Conservation (phyloP, 352 stramenopile species). For the Plasmopara muralis region DNA sequence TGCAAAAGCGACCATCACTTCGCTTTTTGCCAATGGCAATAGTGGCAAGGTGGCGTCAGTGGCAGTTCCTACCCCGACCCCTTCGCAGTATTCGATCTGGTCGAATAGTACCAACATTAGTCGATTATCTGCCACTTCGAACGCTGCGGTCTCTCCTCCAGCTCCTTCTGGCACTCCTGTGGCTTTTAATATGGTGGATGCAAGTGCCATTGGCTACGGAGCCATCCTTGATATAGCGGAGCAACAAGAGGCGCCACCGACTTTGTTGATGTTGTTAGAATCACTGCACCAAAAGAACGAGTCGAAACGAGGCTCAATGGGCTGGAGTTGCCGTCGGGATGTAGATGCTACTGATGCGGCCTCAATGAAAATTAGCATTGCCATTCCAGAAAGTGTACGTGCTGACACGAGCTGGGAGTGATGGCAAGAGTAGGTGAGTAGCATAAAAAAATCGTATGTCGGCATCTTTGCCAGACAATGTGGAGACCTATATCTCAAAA, state of each 20-base stretch:
- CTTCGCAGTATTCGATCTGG: slow-evolving; percentile 28
- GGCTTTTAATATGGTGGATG: slow-evolving; percentile 26
- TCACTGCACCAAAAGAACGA: slow-evolving; percentile 47
- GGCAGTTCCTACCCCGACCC: slow-evolving; percentile 14
- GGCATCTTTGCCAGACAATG: too few relatives aligned
- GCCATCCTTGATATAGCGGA: slow-evolving; percentile 62
- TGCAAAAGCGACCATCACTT: slow-evolving; percentile 30
- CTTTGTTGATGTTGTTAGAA: slow-evolving; percentile 41
- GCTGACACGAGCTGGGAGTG: slow-evolving; percentile 33
- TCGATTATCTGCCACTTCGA: slow-evolving; percentile 11
- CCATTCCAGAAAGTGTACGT: slow-evolving; percentile 33
- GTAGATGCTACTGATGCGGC: slow-evolving; percentile 23
- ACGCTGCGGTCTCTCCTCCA: slow-evolving; percentile 7
- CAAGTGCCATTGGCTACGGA: slow-evolving; percentile 55
- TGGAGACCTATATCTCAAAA: too few relatives aligned
- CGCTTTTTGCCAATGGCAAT: slow-evolving; percentile 22
- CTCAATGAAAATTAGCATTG: slow-evolving; percentile 43
- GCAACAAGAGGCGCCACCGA: slow-evolving; percentile 34
- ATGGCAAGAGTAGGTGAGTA: neutral
- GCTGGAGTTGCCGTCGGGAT: slow-evolving; percentile 43
- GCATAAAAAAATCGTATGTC: too few relatives aligned
- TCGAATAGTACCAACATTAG: slow-evolving; percentile 16
- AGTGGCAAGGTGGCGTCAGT: slow-evolving; percentile 9
- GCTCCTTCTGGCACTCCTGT: slow-evolving; percentile 11
- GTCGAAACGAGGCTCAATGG: slow-evolving; percentile 26